A percentile compares a stretch with the other conserved stretches of the same genome.
These are phyloP conservation scores for Sporisorium reilianum DNA, from an alignment of 1,284 basidiomycete genomes.

Conservation along the genomic window DNA sequence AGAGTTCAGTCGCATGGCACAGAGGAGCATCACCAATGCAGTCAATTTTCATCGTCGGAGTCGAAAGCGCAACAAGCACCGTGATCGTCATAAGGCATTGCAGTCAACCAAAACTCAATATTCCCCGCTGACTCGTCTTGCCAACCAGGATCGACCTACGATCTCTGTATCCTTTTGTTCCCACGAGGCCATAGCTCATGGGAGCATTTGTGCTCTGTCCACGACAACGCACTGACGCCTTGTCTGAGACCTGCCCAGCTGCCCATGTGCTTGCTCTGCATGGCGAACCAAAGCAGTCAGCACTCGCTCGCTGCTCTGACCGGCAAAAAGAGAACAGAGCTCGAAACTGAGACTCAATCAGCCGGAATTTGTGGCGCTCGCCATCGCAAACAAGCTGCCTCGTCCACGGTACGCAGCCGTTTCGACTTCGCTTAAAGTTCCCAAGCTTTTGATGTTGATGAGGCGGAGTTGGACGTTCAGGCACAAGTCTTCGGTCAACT, in stretches of 20 bases:
- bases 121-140: constrained; percentile 18
- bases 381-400: background rate
- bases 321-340: background rate
- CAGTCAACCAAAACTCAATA: background rate
- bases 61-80: background rate
- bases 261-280: background rate
- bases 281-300: background rate
- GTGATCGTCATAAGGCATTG: constrained; percentile 28
- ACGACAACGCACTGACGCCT: background rate
- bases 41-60: constrained; percentile 9
- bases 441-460: background rate
- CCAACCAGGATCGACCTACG: constrained; percentile 19
- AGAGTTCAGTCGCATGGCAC: background rate
- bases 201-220: background rate
- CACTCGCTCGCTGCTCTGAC: background rate
- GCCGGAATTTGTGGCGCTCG: background rate
- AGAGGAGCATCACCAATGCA: background rate
- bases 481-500: background rate
- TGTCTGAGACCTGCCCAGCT: constrained; percentile 4
- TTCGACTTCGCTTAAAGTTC: constrained; percentile 1
- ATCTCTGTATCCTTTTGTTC: background rate
- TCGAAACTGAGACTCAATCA: background rate
- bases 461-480: constrained; percentile 21
- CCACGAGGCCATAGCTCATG: constrained; percentile 10
- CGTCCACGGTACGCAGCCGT: background rate